phyloP scores from a whole-genome alignment of 495 filamentous ascomycete genomes.

The Geoglossum glabrum region DNA sequence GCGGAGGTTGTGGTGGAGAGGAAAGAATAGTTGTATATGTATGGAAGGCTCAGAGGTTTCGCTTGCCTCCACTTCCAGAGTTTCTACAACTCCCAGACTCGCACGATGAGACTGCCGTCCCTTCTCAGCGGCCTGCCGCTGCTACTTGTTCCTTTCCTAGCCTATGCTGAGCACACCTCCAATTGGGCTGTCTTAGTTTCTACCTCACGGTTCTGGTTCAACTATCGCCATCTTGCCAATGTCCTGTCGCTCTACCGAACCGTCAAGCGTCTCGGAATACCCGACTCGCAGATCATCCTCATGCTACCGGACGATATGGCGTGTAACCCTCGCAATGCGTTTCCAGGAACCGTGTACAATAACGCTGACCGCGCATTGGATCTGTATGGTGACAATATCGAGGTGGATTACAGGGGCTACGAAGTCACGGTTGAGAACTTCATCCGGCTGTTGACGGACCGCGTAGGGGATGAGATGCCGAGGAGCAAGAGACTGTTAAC shows the following conservation, averaged over 20 bases:
- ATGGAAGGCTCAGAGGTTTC: no score
- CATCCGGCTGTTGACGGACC: constrained; percentile 83
- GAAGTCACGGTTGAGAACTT: constrained; percentile 99
- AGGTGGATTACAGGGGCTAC: constrained; percentile 95
- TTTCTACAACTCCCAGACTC: neutral
- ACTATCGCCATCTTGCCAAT: constrained; percentile 96
- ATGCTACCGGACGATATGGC: constrained; percentile 99
- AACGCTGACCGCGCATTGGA: constrained; percentile 91
- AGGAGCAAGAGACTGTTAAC: constrained; percentile 80
- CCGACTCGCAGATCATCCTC: constrained; percentile 95
- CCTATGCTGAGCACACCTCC: constrained; percentile 66
- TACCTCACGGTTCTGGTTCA: constrained; percentile 99
- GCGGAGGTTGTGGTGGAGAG: no score
- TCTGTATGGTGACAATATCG: constrained; percentile 95
- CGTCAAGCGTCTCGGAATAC: constrained; percentile 93
- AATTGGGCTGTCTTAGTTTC: constrained; percentile 98
- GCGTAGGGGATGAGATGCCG: constrained; percentile 81
- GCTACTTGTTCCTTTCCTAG: constrained; percentile 22
- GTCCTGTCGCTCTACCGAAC: constrained; percentile 95
- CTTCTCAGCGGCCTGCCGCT: constrained; percentile 24
- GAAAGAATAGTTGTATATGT: no score
- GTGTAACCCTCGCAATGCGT: constrained; percentile 95
- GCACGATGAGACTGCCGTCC: constrained; percentile 20
- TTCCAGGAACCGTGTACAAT: constrained; percentile 94
- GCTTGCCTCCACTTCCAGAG: neutral